Evolutionary conservation across 306 rosid genomes (phyloP).

Genomic region (Prunus mume): DNA sequence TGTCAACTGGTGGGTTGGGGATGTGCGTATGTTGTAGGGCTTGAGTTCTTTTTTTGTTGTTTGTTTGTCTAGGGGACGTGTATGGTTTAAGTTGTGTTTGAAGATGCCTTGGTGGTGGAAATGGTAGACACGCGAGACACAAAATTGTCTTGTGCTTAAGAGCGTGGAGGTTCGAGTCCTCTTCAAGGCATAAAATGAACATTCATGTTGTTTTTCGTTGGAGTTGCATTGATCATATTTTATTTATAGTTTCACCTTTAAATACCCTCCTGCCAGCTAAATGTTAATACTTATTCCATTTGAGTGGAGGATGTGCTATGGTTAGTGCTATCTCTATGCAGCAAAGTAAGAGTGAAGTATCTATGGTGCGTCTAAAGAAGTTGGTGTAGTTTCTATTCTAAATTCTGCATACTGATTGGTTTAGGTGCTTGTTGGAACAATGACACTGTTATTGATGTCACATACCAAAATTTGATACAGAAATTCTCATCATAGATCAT

Average conservation of each 20-base stretch:
- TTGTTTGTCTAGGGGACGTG: not conserved
- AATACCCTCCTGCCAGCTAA: not conserved
- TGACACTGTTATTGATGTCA: not conserved
- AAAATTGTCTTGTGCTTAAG: slow-evolving; percentile 15
- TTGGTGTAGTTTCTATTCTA: too few relatives aligned
- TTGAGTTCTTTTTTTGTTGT: not conserved
- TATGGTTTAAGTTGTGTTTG: not conserved
- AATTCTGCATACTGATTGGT: not conserved
- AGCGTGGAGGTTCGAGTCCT: slow-evolving; percentile 25
- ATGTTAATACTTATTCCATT: too few relatives aligned
- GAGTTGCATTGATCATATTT: not conserved
- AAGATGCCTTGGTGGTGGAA: slow-evolving; percentile 24
- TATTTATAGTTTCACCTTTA: not conserved
- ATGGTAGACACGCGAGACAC: slow-evolving; percentile 21
- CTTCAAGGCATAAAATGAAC: slow-evolving; percentile 18
- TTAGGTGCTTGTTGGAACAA: not conserved
- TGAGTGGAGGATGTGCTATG: not conserved
- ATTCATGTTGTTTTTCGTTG: not conserved
- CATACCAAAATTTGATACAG: not conserved
- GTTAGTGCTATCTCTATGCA: not conserved
- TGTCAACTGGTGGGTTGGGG: not conserved
- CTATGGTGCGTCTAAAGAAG: not conserved
- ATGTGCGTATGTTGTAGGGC: not conserved
- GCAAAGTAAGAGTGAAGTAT: not conserved
- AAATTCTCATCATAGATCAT: not conserved